Evolutionary conservation across 805 yeast species (phyloP), one percentile per base, ranked within the genome.

Genomic region (Komagataella phaffii): DNA sequence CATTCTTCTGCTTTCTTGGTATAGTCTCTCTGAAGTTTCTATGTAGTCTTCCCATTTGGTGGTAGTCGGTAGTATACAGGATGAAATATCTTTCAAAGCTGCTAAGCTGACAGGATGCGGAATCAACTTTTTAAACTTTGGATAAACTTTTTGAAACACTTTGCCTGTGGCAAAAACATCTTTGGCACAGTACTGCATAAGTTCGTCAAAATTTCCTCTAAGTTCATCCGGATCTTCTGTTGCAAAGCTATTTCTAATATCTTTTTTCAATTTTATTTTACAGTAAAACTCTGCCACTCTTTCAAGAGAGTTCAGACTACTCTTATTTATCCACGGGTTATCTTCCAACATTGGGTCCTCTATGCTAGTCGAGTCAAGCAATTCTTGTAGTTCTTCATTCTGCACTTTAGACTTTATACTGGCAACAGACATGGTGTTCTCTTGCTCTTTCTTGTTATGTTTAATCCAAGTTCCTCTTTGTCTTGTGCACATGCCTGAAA

Each of bases 31-130:
- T 1, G 96, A 80, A 2, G 66, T 72, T 5, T 73, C 64, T n/a
- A 90, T 67, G 59, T 88, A 93, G 2, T 74, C 62, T 12, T 80
- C 71, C 99, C 99, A 93, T 12, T 75, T 64, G 18, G 62, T 64
- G 17, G 85, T 79, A 0, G 95, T 83, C 1, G 99, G 96, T 45
- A 95, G 67, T 49, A 90, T 78, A 47, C 86, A 77, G 18, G 83
- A 74, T 7, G 89, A 81, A 60, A 93, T 70, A 52, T 80, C 83
- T 56, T 84, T 73, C 47, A 93, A 68, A 2, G 96, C 96, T 0
- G 93, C 90, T 68, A 90, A 85, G 14, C 95, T 86, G 2, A 91
- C 95, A 0, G 99, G 97, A 65, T 93, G 99, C 0, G 99, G 96
- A 47, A 90, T 80, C 50, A 79, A 75, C 36, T 70, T 59, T 24